Base-by-base conservation (phyloP, 2,329 filamentous ascomycete species). In the Dactylellina parvicollis region DNA sequence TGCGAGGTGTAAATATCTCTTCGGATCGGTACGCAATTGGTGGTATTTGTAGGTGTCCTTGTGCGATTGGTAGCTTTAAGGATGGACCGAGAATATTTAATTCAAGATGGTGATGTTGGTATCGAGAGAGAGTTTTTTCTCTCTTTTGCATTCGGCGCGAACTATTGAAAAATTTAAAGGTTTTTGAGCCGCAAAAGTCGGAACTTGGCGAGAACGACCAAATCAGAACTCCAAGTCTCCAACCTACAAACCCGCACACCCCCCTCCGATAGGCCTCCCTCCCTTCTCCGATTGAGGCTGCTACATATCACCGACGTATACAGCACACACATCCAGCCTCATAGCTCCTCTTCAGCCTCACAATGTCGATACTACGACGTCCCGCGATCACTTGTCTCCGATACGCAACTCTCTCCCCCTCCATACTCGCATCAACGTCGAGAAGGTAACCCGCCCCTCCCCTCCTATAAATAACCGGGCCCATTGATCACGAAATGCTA, bases 181-280 rank as follows among this genome's bases (percentile, higher is more conserved):
- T 49, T 67, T 52, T 69, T 69, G 60, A 69, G 64, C 64, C 64
- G 64, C 64, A 59, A 14, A 24, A 56, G 10, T 22, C 3, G 28
- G 50, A 22, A 40, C 18, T 56, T 50, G 26, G 46, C 50, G 61
- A n/a, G 12, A 32, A 56, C 28, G 20, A 14, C n/a, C 10, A n/a
- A 24, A 2, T 18, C n/a, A 28, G 20, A 64, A 64, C 49, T 14
- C 52, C 20, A 20, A 42, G 40, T n/a, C 22, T 42, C n/a, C 14
- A 30, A 56, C 49, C 40, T 36, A n/a, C n/a, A n/a, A 47, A 32
- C 18, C 20, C 32, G 24, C 4, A 49, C 22, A 9, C 28, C 3
- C n/a, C 2, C 22, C 24, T 30, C 38, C 8, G 4, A n/a, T n/a
- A 16, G n/a, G 7, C 42, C 47, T 30, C 47, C 14, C 4, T 22